Conservation (phyloP, 2,329 filamentous ascomycete genomes). For the Alternaria sp. region DNA sequence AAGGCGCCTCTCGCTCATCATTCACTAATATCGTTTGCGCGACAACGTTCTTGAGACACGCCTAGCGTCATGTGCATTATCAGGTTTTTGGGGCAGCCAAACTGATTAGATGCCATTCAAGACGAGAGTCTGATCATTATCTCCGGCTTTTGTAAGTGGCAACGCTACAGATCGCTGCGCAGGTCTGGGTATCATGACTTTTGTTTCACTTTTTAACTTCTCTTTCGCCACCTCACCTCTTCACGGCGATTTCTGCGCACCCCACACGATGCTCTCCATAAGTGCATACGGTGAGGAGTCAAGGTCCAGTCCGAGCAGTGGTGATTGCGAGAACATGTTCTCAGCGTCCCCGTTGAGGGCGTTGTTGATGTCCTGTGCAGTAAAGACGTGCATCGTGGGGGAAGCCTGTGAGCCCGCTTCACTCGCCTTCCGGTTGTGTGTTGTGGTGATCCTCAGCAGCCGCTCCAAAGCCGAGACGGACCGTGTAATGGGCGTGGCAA, state of each 20-base stretch:
- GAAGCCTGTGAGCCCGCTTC: constrained; percentile 43
- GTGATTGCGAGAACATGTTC: constrained; percentile 42
- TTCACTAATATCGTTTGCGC: not conserved
- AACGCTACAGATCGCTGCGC: not conserved
- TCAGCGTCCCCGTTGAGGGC: constrained; percentile 44
- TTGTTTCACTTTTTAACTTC: not conserved
- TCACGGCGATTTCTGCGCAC: constrained; percentile 38
- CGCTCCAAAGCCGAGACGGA: constrained; percentile 57
- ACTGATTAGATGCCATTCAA: not conserved
- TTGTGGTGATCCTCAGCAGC: constrained; percentile 46
- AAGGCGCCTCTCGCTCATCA: not conserved
- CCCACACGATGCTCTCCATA: constrained; percentile 59
- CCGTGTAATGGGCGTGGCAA: constrained; percentile 58
- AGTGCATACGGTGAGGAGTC: constrained; percentile 58
- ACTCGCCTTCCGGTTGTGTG: constrained; percentile 33
- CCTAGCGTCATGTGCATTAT: not conserved
- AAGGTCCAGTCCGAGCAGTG: constrained; percentile 49
- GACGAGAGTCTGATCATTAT: not conserved
- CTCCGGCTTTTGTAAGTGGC: not conserved
- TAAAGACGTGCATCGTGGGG: constrained; percentile 44
- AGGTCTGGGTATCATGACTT: constrained; percentile 14
- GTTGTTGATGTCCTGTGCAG: constrained; percentile 49
- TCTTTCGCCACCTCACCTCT: not conserved
- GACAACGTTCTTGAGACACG: not conserved
- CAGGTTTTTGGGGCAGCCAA: not conserved